Percentiles rank a stretch among this genome's conserved stretches.
phyloP scores from a whole-genome alignment of 2,329 filamentous ascomycete genomes.

The Arthrobotrys pseudoclavata region DNA sequence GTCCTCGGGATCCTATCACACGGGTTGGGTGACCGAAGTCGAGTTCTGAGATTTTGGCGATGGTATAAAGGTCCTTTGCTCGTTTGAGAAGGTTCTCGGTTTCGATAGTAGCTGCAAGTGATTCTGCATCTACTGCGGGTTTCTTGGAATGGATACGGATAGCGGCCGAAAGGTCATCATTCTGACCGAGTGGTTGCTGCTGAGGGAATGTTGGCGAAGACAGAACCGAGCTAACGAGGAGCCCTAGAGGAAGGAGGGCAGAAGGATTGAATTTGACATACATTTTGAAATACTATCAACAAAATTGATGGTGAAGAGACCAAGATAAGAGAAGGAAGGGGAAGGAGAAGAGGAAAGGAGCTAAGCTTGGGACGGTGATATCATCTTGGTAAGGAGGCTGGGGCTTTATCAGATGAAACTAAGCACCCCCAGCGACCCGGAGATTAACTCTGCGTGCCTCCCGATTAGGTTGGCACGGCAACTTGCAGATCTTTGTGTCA shows the following conservation, averaged over 20 bases:
- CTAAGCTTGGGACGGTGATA: conserved; percentile 34
- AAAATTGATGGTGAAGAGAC: conserved; percentile 1
- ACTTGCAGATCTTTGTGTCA: conserved; percentile 42
- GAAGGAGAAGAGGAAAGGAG: conserved; percentile 13
- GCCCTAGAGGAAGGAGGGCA: conserved; percentile 28
- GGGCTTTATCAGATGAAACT: conserved; percentile 17
- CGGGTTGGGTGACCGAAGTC: conserved; percentile 78
- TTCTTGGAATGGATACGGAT: conserved; percentile 42
- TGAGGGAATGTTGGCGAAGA: conserved; percentile 15
- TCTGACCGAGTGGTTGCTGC: conserved; percentile 28
- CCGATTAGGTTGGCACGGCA: conserved; percentile 45
- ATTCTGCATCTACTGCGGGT: conserved; percentile 27
- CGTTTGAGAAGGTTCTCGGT: conserved; percentile 72
- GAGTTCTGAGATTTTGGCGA: conserved; percentile 73
- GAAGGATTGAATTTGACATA: conserved; percentile 50
- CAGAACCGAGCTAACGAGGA: conserved; percentile 30
- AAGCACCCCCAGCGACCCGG: conserved; percentile 12
- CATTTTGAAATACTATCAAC: conserved; percentile 33
- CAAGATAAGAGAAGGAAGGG: conserved; percentile 5
- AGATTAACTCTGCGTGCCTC: conserved; percentile 29
- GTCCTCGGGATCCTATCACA: conserved; percentile 78
- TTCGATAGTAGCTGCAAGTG: conserved; percentile 67
- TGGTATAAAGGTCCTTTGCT: conserved; percentile 74
- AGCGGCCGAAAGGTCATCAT: conserved; percentile 17
- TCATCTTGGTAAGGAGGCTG: conserved; percentile 35